These are phyloP conservation scores for Bothriochloa decipiens DNA, from an alignment of 176 grass and related monocot genomes.

Conservation along the genomic window DNA sequence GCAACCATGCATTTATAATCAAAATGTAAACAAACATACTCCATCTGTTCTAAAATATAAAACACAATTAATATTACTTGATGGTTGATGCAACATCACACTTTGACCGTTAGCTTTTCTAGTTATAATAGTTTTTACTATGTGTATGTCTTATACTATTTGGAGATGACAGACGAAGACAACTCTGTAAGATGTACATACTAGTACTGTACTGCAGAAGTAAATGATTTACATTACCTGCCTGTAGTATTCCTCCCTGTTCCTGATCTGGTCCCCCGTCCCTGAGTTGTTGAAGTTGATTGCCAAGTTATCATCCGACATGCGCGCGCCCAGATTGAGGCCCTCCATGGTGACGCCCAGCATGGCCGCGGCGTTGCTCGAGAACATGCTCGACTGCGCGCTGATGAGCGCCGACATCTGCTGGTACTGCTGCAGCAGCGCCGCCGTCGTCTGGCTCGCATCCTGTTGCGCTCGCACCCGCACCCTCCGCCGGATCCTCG, in stretches of 20 bases:
- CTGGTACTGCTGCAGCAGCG: constrained; percentile 33
- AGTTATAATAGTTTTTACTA: too few relatives aligned
- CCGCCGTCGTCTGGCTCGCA: background rate
- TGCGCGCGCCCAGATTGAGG: background rate
- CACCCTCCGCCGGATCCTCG: background rate
- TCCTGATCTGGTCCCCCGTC: background rate
- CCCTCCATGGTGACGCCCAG: background rate
- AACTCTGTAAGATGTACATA: too few relatives aligned
- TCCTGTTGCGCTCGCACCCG: background rate
- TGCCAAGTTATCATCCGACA: background rate
- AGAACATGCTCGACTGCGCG: constrained; percentile 14
- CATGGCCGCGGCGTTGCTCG: constrained; percentile 4
- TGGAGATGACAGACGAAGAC: too few relatives aligned
- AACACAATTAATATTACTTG: too few relatives aligned
- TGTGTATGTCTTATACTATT: too few relatives aligned
- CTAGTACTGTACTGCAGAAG: too few relatives aligned
- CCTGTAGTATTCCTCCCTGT: constrained; percentile 9
- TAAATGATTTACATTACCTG: constrained; percentile 4
- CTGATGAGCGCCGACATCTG: constrained; percentile 16
- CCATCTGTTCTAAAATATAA: too few relatives aligned
- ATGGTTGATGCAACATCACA: too few relatives aligned
- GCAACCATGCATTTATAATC: too few relatives aligned
- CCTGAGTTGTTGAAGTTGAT: constrained; percentile 30
- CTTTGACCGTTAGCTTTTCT: too few relatives aligned
- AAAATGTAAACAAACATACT: too few relatives aligned